Evolutionary conservation across 2,329 filamentous ascomycete genomes (phyloP), one percentile per base, ranked within the genome.

Genomic region (Tympanopsis confertula): DNA sequence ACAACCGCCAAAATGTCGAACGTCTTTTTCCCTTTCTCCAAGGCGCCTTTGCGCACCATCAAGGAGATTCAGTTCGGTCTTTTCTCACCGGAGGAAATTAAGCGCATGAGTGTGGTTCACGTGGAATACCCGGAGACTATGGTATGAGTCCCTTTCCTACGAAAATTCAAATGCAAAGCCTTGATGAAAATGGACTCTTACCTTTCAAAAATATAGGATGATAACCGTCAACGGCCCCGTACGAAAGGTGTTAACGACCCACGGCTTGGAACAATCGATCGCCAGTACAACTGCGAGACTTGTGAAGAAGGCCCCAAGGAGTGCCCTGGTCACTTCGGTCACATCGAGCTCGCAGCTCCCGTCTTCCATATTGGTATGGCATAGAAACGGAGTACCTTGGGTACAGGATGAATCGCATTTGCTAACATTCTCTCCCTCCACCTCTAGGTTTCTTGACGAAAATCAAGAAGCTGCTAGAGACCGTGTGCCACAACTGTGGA

Each of bases 11-110:
- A 54, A 55, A 94, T 98, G 91, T 76, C 89, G 68, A 94, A 93
- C 66, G 80, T 89, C 49, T 81, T 81, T 59, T 94, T 94, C 57
- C 73, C 82, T 56, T 86, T 87, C 65, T 94, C 86, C 59, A 88
- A 84, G 74, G 88, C 85, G 76, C 88, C 88, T 62, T 74, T 96
- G 74, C 89, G 91, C 71, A 94, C 84, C 48, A 88, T 98, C 54
- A 82, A 95, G 73, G 93, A 98, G 73, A 94, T 98, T 53, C 93
- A 98, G 71, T 98, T 98, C 58, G 91, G 91, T 56, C 76, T 98
- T 57, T 77, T 98, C 62, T 94, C 91, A 24, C 91, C 91, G 19
- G 91, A 98, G 60, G 93, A 98, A 69, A 94, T 96, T 64, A 96
- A 98, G 71, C 88, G 83, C 54, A 93, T 96, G 86, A 95, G 88